phyloP scores from a whole-genome alignment of 257 asterid genomes.

The Misopates orontium region DNA sequence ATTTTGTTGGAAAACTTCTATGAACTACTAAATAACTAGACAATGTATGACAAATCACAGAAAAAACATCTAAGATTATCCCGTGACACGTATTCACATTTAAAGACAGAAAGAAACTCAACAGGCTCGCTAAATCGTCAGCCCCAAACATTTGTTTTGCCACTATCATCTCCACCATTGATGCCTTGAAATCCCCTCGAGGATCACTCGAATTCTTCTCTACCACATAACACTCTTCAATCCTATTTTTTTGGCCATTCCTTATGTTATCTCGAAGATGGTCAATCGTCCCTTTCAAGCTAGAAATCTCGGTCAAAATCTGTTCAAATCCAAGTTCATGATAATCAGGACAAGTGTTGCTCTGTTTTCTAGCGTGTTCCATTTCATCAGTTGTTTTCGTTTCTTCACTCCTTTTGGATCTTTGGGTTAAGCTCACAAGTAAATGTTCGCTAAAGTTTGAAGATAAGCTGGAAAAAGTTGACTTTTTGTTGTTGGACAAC shows the following conservation, averaged over 20 bases:
- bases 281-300: background rate
- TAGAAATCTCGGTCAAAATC: conserved; percentile 4
- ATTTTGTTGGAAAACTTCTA: too few species aligned
- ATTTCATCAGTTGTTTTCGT: background rate
- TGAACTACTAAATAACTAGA: too few species aligned
- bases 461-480: too few species aligned
- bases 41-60: too few species aligned
- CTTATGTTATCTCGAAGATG: background rate
- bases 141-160: conserved; percentile 47
- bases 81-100: conserved; percentile 39
- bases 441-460: too few species aligned
- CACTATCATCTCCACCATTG: conserved; percentile 60
- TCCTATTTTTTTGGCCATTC: background rate
- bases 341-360: background rate
- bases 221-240: conserved; percentile 39
- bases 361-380: background rate
- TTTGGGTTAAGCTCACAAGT: too few species aligned
- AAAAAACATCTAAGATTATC: conserved; percentile 46
- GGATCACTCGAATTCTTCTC: conserved; percentile 56
- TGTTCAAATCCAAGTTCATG: conserved; percentile 5
- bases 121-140: conserved; percentile 39
- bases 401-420: too few species aligned
- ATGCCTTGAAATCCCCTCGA: conserved; percentile 43
- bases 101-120: conserved; percentile 42
- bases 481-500: too few species aligned